Evolutionary conservation across 1,139 yeast species (phyloP).

Genomic region (Zygosaccharomyces pseudobailii): DNA sequence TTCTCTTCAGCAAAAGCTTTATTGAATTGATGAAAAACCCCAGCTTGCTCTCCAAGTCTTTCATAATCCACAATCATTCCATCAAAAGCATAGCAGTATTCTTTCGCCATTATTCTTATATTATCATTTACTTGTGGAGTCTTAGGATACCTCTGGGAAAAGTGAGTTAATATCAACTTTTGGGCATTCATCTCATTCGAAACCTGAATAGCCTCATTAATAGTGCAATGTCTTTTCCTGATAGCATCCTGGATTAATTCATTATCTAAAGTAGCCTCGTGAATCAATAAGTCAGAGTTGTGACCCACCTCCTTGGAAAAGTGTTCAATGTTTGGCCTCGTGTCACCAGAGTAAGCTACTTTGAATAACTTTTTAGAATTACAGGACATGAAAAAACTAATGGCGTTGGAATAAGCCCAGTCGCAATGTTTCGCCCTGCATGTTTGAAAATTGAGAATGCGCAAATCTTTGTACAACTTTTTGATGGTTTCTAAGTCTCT

Average conservation of each 20-base stretch:
- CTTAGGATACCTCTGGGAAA: constrained; percentile 83
- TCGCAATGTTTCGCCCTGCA: constrained; percentile 83
- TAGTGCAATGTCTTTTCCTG: constrained; percentile 82
- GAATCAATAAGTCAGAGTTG: constrained; percentile 73
- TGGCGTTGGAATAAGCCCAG: constrained; percentile 70
- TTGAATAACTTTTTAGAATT: constrained; percentile 43
- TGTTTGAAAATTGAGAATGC: constrained; percentile 42
- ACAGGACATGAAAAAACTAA: constrained; percentile 42
- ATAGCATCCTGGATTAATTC: constrained; percentile 76
- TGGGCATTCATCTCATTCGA: constrained; percentile 68
- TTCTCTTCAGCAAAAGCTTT: constrained; percentile 32
- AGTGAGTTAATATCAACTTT: constrained; percentile 77
- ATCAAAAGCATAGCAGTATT: constrained; percentile 54
- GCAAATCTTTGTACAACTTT: constrained; percentile 29
- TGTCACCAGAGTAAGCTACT: constrained; percentile 90
- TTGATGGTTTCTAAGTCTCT: constrained; percentile 26
- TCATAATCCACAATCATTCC: constrained; percentile 48
- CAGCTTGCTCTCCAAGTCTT: constrained; percentile 39
- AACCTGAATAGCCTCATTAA: constrained; percentile 76
- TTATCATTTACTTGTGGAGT: constrained; percentile 41
- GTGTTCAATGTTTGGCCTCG: constrained; percentile 66
- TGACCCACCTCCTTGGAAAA: constrained; percentile 59
- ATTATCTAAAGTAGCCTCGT: constrained; percentile 89
- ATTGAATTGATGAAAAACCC: constrained; percentile 27
- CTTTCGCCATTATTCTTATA: constrained; percentile 29